These are phyloP conservation scores for Psidium guajava DNA, from an alignment of 345 rosid genomes.

Conservation along the genomic window DNA sequence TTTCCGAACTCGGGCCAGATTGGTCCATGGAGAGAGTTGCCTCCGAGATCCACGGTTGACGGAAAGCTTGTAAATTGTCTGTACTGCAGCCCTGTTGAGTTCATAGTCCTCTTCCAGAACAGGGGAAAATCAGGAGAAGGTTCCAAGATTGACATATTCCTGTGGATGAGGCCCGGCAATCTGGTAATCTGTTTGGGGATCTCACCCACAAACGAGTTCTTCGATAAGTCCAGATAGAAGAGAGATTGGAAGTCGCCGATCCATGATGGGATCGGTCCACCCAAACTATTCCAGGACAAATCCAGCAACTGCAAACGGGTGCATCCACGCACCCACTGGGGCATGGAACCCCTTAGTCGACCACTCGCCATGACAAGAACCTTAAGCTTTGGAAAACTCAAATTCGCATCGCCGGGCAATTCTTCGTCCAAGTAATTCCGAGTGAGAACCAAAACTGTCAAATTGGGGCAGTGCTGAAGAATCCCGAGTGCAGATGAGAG, in stretches of 20 bases:
- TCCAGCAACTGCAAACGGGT: conserved; percentile 1
- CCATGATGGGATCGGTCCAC: conserved; percentile 2
- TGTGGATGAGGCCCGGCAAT: background rate
- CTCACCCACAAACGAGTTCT: background rate
- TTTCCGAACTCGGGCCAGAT: background rate
- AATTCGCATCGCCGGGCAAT: background rate
- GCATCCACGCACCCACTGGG: conserved; percentile 5
- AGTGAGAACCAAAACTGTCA: background rate
- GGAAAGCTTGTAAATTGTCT: background rate
- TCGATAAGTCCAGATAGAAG: conserved; percentile 7
- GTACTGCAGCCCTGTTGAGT: background rate
- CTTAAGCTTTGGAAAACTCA: background rate
- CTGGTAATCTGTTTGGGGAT: background rate
- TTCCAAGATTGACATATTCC: background rate
- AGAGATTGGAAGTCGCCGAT: background rate
- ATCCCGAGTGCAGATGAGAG: conserved; percentile 1
- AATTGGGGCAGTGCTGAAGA: conserved; percentile 6
- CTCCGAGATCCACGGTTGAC: background rate
- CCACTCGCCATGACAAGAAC: background rate
- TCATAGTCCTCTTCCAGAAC: background rate
- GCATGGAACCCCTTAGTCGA: background rate
- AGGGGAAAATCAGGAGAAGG: background rate
- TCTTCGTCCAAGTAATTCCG: background rate
- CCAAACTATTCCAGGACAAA: conserved; percentile 4
- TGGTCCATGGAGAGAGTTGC: background rate